Base-by-base conservation (phyloP, 2,329 filamentous ascomycete genomes). In the Cladosporium sp. region DNA sequence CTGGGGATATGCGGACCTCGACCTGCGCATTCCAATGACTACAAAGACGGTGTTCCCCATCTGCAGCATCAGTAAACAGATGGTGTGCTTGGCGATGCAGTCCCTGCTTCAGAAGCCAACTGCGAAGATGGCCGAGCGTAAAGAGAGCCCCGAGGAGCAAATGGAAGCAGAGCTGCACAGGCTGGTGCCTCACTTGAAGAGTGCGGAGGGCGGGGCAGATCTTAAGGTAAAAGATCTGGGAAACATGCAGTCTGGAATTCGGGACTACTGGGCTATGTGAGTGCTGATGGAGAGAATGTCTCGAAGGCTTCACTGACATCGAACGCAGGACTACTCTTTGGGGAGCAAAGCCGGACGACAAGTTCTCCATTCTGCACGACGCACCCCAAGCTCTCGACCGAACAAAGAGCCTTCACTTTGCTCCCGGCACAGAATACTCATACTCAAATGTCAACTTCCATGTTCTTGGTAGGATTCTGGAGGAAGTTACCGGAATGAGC, bases 11-110 rank as follows among this genome's bases (percentile, higher is more conserved):
- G 79, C 80, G 23, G 74, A 82, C 69, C 63, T 82, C 23, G 74
- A 79, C n/a, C 58, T 68, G 10, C 74, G 76, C 5, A 76, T 78
- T 25, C 75, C 73, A 5, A 73, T 83, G 67, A 76, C 73, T 0
- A 49, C 76, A 5, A 65, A 76, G 5, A 81, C 75, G 1, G 72
- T 74, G 11, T 67, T 82, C 23, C 80, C 80, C 13, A 82, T 83
- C 64, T 83, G 81, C 68, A 82, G 80, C 6, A 82, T 82, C 66
- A 77, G 79, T 2, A 83, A 83, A 68, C 81, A 83, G 61, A 79
- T 81, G 70, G 69, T 80, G 1, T 81, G 79, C 62, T 72, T 77
- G 5, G 66, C 78, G 4, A 65, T 81, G 57, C 68, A 75, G 4
- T 76, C 77, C 46, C 68, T 82, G 7, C 67, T 77, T 49, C 70